Evolutionary conservation across 495 filamentous ascomycete species (phyloP), one percentile per base, ranked within the genome.

Genomic region (Penicillium paxilli): DNA sequence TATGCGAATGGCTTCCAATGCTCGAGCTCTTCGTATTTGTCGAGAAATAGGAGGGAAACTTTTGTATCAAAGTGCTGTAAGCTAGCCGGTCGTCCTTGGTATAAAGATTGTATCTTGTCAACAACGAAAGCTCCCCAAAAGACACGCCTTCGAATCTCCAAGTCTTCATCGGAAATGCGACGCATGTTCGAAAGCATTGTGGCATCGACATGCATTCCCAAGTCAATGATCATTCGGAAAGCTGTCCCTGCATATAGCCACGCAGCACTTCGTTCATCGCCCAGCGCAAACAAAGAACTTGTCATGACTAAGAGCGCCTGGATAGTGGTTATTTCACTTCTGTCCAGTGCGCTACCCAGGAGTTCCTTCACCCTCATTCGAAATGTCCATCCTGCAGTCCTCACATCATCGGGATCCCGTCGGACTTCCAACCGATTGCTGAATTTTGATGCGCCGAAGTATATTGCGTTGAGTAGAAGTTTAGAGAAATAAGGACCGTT

Each of bases 71-170:
- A 49, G 3, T 62, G 44, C n/a, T 62, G 61, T 5, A 74, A 37
- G 19, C 54, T 55, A 10, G 49, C 54, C 5, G 69, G 72, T 0
- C 70, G 64, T 0, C 70, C 71, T 20, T 69, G 65, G 21, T 75
- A 73, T 2, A 77, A 54, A 8, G 53, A 58, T 49, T 77, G 73
- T 0, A 72, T 49, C 35, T 73, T 74, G 28, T 77, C 73, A 6
- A 57, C 51, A 1, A 75, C 62, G 51, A 73, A 73, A 0, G 72
- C 72, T 1, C 69, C 72, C 73, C 73, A 77, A 45, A 71, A 75
- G 0, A 77, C 65, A 10, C 71, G 71, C 25, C 68, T 65, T 11
- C 73, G 68, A 14, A 75, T 71, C 42, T 75, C 70, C 7, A 73
- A 55, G 21, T 72, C 70, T 58, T 75, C 72, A 11, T 62, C 52